Base-by-base conservation (phyloP, 2,329 filamentous ascomycete species). In the Colletotrichum echinochloae region DNA sequence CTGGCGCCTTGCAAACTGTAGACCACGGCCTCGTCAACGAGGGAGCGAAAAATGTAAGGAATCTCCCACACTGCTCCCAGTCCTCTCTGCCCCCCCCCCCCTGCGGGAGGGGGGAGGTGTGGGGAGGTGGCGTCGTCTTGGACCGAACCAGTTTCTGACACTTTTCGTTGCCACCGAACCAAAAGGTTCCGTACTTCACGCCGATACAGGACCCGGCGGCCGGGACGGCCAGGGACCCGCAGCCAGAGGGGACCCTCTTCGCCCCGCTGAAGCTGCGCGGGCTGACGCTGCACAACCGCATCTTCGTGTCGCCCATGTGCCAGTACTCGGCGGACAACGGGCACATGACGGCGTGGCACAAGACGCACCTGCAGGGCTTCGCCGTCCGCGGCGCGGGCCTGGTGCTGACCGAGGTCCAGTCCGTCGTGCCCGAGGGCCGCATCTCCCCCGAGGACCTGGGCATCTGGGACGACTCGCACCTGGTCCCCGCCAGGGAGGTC, bases 391-490 rank as follows among this genome's bases (percentile, higher is more conserved):
- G 82, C 6, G 75, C 92, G 0, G 92, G 91, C 0, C 79, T 94
- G 3, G 78, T 89, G 18, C 86, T 92, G 71, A 80, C 93, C 16
- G 92, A 95, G 80, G 91, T 92, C 1, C 92, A 91, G 0, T 84
- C 89, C 1, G 90, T 94, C 0, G 83, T 87, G 1, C 81, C 91
- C 0, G 86, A 92, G 73, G 92, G 92, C 4, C 86, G 92, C 18
- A 94, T 94, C 79, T 92, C 92, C 0, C 92, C 91, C 0, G 84
- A 93, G 73, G 88, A 92, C 74, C 77, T 79, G 16, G 91, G 92
- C 0, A 79, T 94, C 6, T 94, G 92, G 92, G 86, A 90, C 61
- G 92, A 94, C 76, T 87, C 85, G 0, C 92, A 94, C 73, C 88
- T 92, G 62, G 90, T 86, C 69, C 85, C 85, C 0, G 79, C 92